phyloP scores from a whole-genome alignment of 345 rosid genomes.

The Linum usitatissimum region DNA sequence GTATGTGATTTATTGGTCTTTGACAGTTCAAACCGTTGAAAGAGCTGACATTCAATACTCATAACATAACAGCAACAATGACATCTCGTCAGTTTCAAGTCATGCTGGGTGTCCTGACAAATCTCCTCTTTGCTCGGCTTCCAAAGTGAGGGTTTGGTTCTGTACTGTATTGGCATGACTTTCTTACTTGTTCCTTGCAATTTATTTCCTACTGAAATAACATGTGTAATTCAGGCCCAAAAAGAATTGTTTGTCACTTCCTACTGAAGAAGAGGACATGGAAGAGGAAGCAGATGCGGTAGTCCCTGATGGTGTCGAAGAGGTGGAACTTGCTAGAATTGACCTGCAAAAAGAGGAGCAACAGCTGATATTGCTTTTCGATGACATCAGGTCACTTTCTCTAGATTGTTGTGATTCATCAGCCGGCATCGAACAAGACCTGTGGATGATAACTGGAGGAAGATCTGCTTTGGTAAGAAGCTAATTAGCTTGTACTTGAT shows the following conservation, averaged over 20 bases:
- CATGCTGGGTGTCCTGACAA: conserved; percentile 90
- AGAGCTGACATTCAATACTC: conserved; percentile 85
- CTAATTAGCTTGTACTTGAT: no score
- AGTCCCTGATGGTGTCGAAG: conserved; percentile 95
- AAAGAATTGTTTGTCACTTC: conserved; percentile 74
- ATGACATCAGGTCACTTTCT: conserved; percentile 72
- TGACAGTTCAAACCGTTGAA: conserved; percentile 95
- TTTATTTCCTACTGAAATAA: no score
- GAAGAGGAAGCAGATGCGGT: conserved; percentile 97
- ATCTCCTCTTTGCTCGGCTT: conserved; percentile 93
- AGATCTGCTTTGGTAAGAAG: conserved; percentile 41
- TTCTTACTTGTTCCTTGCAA: no score
- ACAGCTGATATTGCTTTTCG: conserved; percentile 59
- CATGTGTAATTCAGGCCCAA: conserved; percentile 95
- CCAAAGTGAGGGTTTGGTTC: conserved; percentile 95
- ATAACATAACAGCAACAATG: conserved; percentile 82
- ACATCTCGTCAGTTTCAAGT: conserved; percentile 97
- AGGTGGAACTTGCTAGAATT: conserved; percentile 89
- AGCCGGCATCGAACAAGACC: conserved; percentile 24
- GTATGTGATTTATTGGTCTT: no score
- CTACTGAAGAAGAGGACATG: conserved; percentile 86
- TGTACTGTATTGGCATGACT: no score
- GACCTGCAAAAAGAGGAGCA: conserved; percentile 72
- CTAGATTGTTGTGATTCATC: conserved; percentile 35
- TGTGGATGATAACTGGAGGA: conserved; percentile 46